Evolutionary conservation across 148 eudicot genomes (phyloP), one percentile per base, ranked within the genome.

Genomic region (Diospyros lotus): DNA sequence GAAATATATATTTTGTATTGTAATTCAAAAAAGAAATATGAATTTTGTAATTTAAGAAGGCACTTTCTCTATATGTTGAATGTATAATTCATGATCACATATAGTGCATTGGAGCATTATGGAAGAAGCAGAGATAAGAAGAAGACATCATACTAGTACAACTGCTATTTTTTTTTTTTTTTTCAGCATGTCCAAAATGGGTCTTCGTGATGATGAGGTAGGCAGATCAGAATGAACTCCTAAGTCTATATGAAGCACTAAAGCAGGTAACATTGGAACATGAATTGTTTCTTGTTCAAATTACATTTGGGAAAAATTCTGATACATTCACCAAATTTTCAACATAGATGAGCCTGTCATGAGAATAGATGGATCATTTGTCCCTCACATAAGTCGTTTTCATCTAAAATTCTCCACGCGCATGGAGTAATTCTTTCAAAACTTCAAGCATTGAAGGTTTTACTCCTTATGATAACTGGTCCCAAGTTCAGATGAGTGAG

Each of bases 131-230:
- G 9, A 53, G 12, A 53, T 53, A 9, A 53, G 2, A 10, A 53
- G 12, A 10, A 53, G 12, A 9, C 9, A 10, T 9, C 9, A 14
- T 2, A 53, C 9, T 9, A 53, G 12, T 3, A 8, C 9, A 8
- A 53, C 9, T n/a, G 6, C 13, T 1, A 0, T 11, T 66, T n/a
- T 65, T 6, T 65, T 9, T 46, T 11, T 66, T 17, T 11, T 1
- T 51, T 3, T 69, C 42, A 28, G 28, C 28, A 28, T 28, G 11
- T 10, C 61, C 72, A 9, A 7, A 39, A 41, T 48, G 45, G 60
- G 14, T 52, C 18, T 69, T 69, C 38, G 44, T 69, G 72, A 68
- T 39, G 56, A 69, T 17, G 58, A 52, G 72, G 42, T 69, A 5
- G 9, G 39, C 45, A 13, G 53, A 43, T 28, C 59, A 51, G 8